These are phyloP conservation scores for Ophiocordyceps camponoti-floridani DNA, from an alignment of 2,329 filamentous ascomycete species.

Conservation along the genomic window DNA sequence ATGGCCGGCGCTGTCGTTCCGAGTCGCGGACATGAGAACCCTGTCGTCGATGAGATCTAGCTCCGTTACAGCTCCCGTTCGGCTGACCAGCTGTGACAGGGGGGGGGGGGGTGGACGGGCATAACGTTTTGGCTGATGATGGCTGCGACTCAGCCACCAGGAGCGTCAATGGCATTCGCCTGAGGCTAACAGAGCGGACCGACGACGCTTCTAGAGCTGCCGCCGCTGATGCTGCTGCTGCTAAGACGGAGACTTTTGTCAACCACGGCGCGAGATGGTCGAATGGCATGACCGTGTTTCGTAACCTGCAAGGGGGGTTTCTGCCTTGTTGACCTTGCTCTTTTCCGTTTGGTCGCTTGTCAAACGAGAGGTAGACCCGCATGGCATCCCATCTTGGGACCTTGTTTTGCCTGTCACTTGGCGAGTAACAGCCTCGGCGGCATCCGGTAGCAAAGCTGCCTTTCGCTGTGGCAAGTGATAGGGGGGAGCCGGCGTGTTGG, in stretches of 20 bases:
- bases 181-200: no score
- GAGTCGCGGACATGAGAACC: constrained; percentile 4
- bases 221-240: no score
- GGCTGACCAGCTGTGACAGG: constrained; percentile 6
- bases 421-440: not conserved
- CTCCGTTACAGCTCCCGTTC: constrained; percentile 9
- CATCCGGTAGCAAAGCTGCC: constrained; percentile 1
- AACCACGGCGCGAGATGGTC: no score
- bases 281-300: not conserved
- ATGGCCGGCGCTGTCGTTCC: constrained; percentile 5
- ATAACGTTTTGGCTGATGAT: constrained; percentile 7
- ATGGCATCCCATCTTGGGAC: constrained; percentile 13
- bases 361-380: constrained; percentile 1
- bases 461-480: not conserved
- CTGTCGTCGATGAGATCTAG: constrained; percentile 9
- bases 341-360: not conserved
- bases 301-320: not conserved
- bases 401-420: not conserved
- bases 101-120: constrained; percentile 5
- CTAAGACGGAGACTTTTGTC: no score
- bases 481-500: not conserved
- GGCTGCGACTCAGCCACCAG: constrained; percentile 2
- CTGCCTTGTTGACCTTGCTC: not conserved
- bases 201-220: no score
- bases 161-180: constrained; percentile 1